These are phyloP conservation scores for Limtongia smithiae DNA, from an alignment of 805 yeast genomes.

Conservation along the genomic window DNA sequence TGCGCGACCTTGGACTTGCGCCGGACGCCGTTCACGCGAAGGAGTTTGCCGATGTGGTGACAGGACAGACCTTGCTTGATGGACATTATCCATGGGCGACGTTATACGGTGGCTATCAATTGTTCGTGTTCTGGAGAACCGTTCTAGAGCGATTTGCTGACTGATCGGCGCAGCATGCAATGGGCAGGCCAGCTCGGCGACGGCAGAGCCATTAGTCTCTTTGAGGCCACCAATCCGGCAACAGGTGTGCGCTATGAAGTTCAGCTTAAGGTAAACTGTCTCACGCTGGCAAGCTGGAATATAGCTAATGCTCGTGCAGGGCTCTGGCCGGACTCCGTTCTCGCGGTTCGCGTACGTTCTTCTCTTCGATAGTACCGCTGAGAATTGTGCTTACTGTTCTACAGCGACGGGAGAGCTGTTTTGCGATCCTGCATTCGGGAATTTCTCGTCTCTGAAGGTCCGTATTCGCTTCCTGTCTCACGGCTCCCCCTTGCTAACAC, in stretches of 20 bases:
- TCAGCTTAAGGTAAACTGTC: slow-evolving; percentile 51
- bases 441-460: slow-evolving; percentile 75
- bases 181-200: slow-evolving; percentile 98
- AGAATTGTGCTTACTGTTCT: not conserved
- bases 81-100: slow-evolving; percentile 75
- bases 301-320: too few relatives aligned
- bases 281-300: too few relatives aligned
- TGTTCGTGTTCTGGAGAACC: slow-evolving; percentile 34
- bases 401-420: slow-evolving; percentile 83
- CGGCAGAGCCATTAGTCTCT: slow-evolving; percentile 82
- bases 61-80: slow-evolving; percentile 53
- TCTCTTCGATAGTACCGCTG: not conserved
- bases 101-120: slow-evolving; percentile 94
- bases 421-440: slow-evolving; percentile 84
- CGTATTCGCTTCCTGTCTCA: not conserved
- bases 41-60: slow-evolving; percentile 51
- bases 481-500: not conserved
- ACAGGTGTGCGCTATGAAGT: slow-evolving; percentile 53
- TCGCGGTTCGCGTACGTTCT: slow-evolving; percentile 68
- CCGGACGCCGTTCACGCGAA: slow-evolving; percentile 42
- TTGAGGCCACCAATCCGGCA: slow-evolving; percentile 54
- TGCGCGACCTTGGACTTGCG: slow-evolving; percentile 58
- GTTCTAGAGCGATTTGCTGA: not conserved
- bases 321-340: slow-evolving; percentile 87
- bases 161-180: slow-evolving; percentile 51